These are phyloP conservation scores for Sphaerostilbella broomeana DNA, from an alignment of 2,329 filamentous ascomycete species.

Conservation along the genomic window DNA sequence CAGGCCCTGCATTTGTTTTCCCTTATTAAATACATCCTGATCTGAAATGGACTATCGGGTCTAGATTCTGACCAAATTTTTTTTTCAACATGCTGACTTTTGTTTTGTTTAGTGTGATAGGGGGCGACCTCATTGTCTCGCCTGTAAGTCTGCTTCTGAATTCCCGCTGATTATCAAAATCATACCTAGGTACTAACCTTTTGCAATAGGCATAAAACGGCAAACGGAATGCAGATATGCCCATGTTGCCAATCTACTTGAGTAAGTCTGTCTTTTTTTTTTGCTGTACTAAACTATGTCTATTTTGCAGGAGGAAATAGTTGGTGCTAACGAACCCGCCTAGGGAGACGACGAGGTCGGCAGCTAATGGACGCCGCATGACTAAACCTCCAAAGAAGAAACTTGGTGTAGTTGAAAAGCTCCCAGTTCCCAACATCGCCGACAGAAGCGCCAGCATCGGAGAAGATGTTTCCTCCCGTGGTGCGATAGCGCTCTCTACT, in stretches of 20 bases:
- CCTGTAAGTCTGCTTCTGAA: slow-evolving; percentile 45
- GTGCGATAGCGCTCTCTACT: slow-evolving; percentile 49
- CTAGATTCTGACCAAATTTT: too few species aligned
- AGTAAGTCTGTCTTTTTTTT: slow-evolving; percentile 55
- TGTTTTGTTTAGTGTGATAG: slow-evolving; percentile 57
- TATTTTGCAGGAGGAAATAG: too few species aligned
- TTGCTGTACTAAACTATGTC: too few species aligned
- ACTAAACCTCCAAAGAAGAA: slow-evolving; percentile 53
- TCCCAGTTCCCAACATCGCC: slow-evolving; percentile 47
- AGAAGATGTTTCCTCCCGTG: slow-evolving; percentile 39
- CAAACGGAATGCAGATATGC: slow-evolving; percentile 72
- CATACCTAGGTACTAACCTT: slow-evolving; percentile 15
- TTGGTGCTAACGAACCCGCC: slow-evolving; percentile 6
- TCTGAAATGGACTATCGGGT: too few species aligned
- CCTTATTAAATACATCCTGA: too few species aligned
- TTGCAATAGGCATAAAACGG: slow-evolving; percentile 60
- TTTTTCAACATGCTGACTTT: slow-evolving; percentile 4
- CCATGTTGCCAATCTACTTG: slow-evolving; percentile 67
- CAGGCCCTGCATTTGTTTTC: too few species aligned
- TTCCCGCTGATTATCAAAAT: too few species aligned
- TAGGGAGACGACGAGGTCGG: slow-evolving; percentile 52
- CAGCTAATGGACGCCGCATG: slow-evolving; percentile 48
- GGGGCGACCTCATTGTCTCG: slow-evolving; percentile 60
- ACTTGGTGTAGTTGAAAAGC: slow-evolving; percentile 30
- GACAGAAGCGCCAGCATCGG: slow-evolving; percentile 44